These are phyloP conservation scores for Serendipita sp. DNA, from an alignment of 768 basidiomycete genomes.

Conservation along the genomic window DNA sequence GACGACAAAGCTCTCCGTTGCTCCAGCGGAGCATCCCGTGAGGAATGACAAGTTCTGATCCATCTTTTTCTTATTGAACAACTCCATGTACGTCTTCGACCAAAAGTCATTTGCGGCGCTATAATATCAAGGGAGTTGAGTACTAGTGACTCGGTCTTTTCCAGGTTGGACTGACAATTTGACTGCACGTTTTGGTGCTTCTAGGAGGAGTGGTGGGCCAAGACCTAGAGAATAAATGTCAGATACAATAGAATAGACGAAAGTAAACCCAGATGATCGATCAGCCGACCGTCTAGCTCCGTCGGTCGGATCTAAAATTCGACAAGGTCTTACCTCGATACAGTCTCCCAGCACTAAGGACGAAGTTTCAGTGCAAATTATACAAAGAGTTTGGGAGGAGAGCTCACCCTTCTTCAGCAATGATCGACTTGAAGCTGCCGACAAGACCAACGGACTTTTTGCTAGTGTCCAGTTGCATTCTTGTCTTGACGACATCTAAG, in stretches of 20 bases:
- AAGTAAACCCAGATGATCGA: too few relatives aligned
- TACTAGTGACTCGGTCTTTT: constrained; percentile 4
- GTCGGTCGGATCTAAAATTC: neutral
- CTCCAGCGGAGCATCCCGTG: constrained; percentile 89
- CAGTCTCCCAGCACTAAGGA: constrained; percentile 50
- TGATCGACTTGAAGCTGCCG: constrained; percentile 65
- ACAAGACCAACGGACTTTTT: constrained; percentile 61
- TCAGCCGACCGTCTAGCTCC: too few relatives aligned
- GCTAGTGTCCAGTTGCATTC: constrained; percentile 91
- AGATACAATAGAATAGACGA: neutral
- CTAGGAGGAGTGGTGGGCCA: constrained; percentile 85
- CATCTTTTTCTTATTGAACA: constrained; percentile 68
- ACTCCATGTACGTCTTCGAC: constrained; percentile 59
- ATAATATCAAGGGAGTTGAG: constrained; percentile 8
- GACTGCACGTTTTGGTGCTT: constrained; percentile 95
- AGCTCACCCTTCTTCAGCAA: constrained; percentile 76
- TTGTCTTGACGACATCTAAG: constrained; percentile 90
- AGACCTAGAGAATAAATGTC: constrained; percentile 39
- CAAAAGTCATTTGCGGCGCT: constrained; percentile 89
- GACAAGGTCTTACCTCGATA: constrained; percentile 52
- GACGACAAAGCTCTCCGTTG: constrained; percentile 81
- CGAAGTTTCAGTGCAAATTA: constrained; percentile 4
- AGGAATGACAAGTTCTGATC: constrained; percentile 72
- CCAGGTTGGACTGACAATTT: constrained; percentile 50
- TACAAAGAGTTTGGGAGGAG: constrained; percentile 14